phyloP scores from a whole-genome alignment of 257 asterid species.

The Solanum appendiculatum region DNA sequence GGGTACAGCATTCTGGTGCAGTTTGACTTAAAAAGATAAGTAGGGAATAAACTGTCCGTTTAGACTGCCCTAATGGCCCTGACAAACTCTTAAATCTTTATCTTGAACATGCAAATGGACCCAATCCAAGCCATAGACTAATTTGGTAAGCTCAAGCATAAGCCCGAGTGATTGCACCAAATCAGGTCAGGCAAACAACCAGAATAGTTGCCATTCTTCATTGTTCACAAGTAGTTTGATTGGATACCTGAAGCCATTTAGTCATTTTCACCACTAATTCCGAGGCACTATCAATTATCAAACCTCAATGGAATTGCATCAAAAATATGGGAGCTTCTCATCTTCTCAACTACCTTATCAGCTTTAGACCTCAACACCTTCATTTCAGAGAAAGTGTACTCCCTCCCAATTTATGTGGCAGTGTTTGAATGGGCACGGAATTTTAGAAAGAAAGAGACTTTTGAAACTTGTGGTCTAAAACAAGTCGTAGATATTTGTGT shows the following conservation, averaged over 20 bases:
- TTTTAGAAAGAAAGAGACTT: neutral
- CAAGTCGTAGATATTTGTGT: neutral
- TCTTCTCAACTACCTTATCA: neutral
- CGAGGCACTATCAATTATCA: neutral
- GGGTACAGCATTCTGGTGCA: neutral
- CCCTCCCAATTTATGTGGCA: neutral
- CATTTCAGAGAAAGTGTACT: neutral
- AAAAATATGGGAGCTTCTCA: neutral
- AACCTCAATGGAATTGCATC: neutral
- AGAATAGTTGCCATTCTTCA: neutral
- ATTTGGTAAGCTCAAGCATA: neutral
- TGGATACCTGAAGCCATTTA: neutral
- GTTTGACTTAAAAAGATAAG: neutral
- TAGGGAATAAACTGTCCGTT: neutral
- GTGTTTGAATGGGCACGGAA: neutral
- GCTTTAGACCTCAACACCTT: neutral
- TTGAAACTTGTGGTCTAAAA: neutral
- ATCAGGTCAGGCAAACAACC: neutral
- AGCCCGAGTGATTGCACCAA: neutral
- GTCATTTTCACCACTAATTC: neutral
- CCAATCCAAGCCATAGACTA: neutral
- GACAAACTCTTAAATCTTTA: neutral
- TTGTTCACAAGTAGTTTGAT: neutral
- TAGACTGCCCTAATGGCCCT: neutral
- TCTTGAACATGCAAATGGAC: neutral